Base-by-base conservation (phyloP, 116 monocot genomes). In the Dioscorea cayenensis region DNA sequence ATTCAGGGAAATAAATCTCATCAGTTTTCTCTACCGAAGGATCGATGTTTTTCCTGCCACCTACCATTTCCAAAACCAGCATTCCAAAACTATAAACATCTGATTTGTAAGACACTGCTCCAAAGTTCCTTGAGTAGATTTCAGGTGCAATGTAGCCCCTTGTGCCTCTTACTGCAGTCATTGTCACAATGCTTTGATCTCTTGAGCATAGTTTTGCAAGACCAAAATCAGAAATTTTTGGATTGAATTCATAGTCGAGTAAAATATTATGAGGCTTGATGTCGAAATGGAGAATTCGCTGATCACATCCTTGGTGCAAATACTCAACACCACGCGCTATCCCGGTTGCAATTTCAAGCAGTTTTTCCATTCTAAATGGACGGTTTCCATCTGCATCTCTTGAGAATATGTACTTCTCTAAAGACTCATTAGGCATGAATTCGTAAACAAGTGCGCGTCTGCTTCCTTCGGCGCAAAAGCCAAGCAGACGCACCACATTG, bases 11-110 rank as follows among this genome's bases (percentile, higher is more conserved):
- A 36, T 65, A 77, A 17, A 51, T 23, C 28, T 64, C 70, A 23
- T 49, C 36, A 0, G 8, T 9, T 19, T 51, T 76, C 9, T 62
- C 35, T 2, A 10, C 32, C 20, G 3, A 37, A 4, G 29, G 60
- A 76, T 52, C 22, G 1, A 63, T 64, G 29, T 64, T 70, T 9
- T 11, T 25, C 35, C 43, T 52, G 28, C 64, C 76, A 17, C 51
- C 43, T 11, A 70, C 63, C 69, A 76, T 76, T 64, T 76, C 69
- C 5, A 76, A 17, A 4, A 76, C 11, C 38, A 76, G 29, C 76
- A 76, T 76, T 19, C 76, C 76, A 65, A 69, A 76, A 36, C 76
- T 76, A 14, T 69, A 76, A 64, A 70, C 76, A 76, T 76, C 76
- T 8, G 76, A 69, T 49, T 76, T 76, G 19, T 60, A 69, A 12